Evolutionary conservation across 805 yeast genomes (phyloP), one percentile per base, ranked within the genome.

Genomic region (Candida mattraensis): DNA sequence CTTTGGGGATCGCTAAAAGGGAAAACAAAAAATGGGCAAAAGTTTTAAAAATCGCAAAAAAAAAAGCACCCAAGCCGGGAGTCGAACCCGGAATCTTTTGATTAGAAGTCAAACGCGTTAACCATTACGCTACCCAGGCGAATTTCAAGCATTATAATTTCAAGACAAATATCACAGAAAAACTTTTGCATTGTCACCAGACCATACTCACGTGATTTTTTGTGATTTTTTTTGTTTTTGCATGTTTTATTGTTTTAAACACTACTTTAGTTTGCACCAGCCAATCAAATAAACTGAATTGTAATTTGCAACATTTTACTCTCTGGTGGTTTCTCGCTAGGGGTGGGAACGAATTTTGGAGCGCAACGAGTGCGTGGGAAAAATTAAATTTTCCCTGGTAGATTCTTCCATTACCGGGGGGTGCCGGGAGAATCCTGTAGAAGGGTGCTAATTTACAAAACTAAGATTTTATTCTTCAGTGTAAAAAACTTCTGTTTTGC

Each of bases 41-140:
- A 19, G 11, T 15, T 12, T 5, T 7, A 30, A 21, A 31, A 35
- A 27, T 25, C 16, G 30, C 20, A 42, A 35, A 33, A 39, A 42
- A 35, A 19, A 17, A 26, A 26, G 54, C 66, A 61, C 66, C 66
- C 67, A 60, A 51, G 66, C 64, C 56, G 67, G 66, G 78, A 72
- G 75, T 72, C 78, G 78, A 72, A 72, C 78, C 74, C 77, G 70
- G 71, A 72, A 71, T 73, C 78, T 71, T 70, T 72, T 72, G 78
- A 72, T 73, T 72, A 72, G 78, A 72, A 72, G 77, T 73, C 77
- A 73, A 72, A 72, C 75, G 78, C 78, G 78, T 70, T 72, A 72
- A 72, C 78, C 78, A 72, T 73, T 73, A 70, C 77, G 78, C 78
- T 70, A 72, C 77, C 64, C 74, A 67, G 73, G 74, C 75, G 37